Base-by-base conservation (phyloP, 2,329 filamentous ascomycete genomes). In the Magnaporthales sp. region DNA sequence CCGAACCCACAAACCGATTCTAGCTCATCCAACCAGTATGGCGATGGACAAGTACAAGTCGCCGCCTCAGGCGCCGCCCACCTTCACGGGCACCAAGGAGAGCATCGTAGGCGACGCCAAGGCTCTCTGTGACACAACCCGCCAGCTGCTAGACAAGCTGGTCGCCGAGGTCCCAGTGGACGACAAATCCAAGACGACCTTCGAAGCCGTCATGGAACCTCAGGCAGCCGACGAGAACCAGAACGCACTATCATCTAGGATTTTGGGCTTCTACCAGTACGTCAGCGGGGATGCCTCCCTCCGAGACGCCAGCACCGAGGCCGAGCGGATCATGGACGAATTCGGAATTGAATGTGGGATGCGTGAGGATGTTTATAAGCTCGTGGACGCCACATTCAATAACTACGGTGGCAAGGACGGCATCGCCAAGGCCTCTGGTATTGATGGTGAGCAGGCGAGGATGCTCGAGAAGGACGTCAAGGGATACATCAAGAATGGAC, bases 221-320 rank as follows among this genome's bases (percentile, higher is more conserved):
- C 88, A 95, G 74, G 87, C 90, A 30, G 81, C 87, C 64, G 90
- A 91, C 72, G 90, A 93, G 78, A 91, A 93, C 76, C 74, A 81
- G 58, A 81, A 84, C 70, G 80, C 81, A 1, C 80, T 91, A 29
- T 81, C 83, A 69, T 78, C 82, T 63, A 83, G 88, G 68, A 93
- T 93, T 70, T 79, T 93, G 66, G 87, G 88, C 70, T 93, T 95
- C 78, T 94, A 93, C 77, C 89, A 93, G 74, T 88, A 91, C 70
- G 90, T 94, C 3, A 92, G 89, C 22, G 84, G 83, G 0, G 83
- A 92, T 72, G 83, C 84, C 69, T 84, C 82, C 66, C 81, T 95
- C 62, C 86, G 91, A 46, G 87, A 92, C 78, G 90, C 91, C 15
- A 92, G 89, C 2, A 90, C 87, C 68, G 87, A 93, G 74, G 89